These are phyloP conservation scores for Lavandula angustifolia DNA, from an alignment of 257 asterid species.

Conservation along the genomic window DNA sequence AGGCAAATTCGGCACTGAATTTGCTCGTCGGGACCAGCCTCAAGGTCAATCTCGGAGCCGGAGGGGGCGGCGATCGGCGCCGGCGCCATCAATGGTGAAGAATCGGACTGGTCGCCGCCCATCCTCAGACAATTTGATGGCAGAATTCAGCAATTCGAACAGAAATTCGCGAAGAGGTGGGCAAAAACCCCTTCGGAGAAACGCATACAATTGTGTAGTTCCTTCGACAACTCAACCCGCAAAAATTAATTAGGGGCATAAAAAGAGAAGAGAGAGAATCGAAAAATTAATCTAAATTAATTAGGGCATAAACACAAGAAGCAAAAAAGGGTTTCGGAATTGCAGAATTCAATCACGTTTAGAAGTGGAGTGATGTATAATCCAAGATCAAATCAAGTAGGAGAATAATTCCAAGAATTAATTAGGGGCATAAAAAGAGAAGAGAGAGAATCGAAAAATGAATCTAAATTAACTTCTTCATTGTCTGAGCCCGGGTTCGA, in stretches of 20 bases:
- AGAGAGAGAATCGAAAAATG: not conserved
- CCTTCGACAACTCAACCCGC: not conserved
- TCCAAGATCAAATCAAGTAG: slow-evolving; percentile 26
- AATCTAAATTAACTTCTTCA: too few relatives aligned
- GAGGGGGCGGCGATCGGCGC: slow-evolving; percentile 55
- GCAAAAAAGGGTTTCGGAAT: slow-evolving; percentile 15
- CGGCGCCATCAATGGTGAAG: slow-evolving; percentile 78
- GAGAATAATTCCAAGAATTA: slow-evolving; percentile 24
- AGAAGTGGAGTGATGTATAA: slow-evolving; percentile 15
- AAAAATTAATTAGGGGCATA: slow-evolving; percentile 8
- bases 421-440: not conserved
- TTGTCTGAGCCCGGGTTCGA: slow-evolving; percentile 99
- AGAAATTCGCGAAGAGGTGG: slow-evolving; percentile 23
- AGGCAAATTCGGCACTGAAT: slow-evolving; percentile 99
- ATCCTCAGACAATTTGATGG: slow-evolving; percentile 30
- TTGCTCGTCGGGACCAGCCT: slow-evolving; percentile 95
- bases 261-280: not conserved
- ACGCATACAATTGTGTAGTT: not conserved
- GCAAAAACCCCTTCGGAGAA: slow-evolving; percentile 10
- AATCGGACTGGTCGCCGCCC: slow-evolving; percentile 60
- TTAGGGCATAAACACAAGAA: too few relatives aligned
- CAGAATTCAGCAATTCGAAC: slow-evolving; percentile 30
- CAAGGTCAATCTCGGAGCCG: slow-evolving; percentile 89
- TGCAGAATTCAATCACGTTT: slow-evolving; percentile 32
- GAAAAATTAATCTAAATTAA: too few relatives aligned